phyloP scores from a whole-genome alignment of 83 land plant genomes.

The Picea abies region DNA sequence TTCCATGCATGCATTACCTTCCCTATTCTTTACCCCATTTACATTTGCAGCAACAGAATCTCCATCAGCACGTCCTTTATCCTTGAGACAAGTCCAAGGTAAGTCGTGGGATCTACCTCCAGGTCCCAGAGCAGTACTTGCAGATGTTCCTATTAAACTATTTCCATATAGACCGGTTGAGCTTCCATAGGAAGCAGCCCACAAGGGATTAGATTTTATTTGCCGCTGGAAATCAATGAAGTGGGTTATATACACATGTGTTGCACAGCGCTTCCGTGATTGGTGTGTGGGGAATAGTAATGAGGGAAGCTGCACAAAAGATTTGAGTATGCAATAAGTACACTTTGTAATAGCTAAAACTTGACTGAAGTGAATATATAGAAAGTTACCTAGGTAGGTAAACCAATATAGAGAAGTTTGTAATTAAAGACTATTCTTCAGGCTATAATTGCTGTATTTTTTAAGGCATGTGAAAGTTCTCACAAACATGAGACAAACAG shows the following conservation, averaged over 20 bases:
- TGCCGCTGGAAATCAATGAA: conserved; percentile 9
- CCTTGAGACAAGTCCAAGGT: background rate
- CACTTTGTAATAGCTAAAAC: background rate
- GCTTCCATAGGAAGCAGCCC: background rate
- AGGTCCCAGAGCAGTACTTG: background rate
- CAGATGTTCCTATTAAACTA: background rate
- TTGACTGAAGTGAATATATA: background rate
- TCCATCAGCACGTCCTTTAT: background rate
- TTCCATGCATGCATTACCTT: background rate
- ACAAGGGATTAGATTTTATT: conserved; percentile 10
- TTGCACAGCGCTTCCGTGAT: background rate
- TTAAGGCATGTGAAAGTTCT: background rate
- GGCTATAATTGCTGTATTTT: background rate
- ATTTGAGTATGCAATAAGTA: background rate
- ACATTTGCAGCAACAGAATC: background rate
- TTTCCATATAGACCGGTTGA: conserved; percentile 3
- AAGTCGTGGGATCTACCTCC: background rate
- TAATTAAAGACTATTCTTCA: conserved; percentile 1
- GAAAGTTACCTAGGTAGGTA: background rate
- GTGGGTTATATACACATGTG: conserved; percentile 11
- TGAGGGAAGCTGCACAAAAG: conserved; percentile 10
- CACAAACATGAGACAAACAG: background rate
- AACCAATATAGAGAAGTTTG: background rate
- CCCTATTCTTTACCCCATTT: conserved; percentile 3
- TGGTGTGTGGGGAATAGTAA: background rate